These are phyloP conservation scores for Eucalyptus tenuipes DNA, from an alignment of 345 rosid genomes.

Conservation along the genomic window DNA sequence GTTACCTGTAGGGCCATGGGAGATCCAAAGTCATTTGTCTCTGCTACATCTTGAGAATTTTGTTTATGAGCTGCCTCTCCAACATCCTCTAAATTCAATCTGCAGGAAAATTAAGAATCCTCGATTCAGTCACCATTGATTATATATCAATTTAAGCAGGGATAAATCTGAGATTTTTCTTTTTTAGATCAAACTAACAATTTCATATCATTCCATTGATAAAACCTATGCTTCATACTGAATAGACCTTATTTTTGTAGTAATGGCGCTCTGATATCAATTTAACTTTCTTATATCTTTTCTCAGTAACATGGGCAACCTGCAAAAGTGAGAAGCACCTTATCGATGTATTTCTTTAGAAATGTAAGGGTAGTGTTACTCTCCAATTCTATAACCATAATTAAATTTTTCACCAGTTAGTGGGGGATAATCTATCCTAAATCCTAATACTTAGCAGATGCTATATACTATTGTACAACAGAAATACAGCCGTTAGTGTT, in stretches of 20 bases:
- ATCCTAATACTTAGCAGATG: background rate
- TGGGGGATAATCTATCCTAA: background rate
- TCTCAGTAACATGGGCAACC: background rate
- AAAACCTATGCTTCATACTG: background rate
- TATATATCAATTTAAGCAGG: background rate
- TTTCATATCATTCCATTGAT: background rate
- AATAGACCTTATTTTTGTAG: background rate
- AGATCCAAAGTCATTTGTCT: constrained; percentile 6
- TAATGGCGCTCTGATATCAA: background rate
- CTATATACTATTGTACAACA: background rate
- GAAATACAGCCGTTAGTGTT: background rate
- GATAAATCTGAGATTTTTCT: background rate
- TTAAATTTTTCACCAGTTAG: background rate
- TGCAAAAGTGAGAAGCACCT: background rate
- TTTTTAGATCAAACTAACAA: background rate
- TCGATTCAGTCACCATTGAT: background rate
- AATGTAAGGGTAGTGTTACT: background rate
- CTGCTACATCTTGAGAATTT: constrained; percentile 5
- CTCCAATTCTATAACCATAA: background rate
- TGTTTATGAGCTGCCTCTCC: constrained; percentile 18
- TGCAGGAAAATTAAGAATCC: constrained; percentile 8
- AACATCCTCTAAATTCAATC: constrained; percentile 33
- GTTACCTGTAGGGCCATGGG: constrained; percentile 35
- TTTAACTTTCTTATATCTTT: background rate
- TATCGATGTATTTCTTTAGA: background rate